Conservation (phyloP, 805 yeast species). For the Babjeviella inositovora region DNA sequence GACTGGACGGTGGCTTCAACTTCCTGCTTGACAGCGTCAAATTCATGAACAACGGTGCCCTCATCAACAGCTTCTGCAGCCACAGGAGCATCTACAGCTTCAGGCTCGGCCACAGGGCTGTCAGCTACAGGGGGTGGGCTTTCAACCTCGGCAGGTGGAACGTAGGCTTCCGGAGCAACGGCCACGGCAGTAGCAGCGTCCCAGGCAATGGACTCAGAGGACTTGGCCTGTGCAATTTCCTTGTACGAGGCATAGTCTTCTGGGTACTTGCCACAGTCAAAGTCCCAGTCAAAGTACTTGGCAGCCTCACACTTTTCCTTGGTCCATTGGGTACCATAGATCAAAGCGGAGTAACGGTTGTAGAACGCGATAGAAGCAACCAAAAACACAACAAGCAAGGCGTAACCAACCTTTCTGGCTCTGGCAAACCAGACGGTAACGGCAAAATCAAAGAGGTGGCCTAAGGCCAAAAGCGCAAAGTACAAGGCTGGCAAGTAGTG, state of each 20-base stretch:
- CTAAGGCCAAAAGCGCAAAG: constrained; percentile 67
- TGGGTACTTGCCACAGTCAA: constrained; percentile 52
- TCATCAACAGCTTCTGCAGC: constrained; percentile 6
- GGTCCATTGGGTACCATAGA: constrained; percentile 76
- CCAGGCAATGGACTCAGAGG: constrained; percentile 1
- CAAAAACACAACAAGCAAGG: constrained; percentile 28
- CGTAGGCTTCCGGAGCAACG: constrained; percentile 2
- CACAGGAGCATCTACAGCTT: constrained; percentile 1
- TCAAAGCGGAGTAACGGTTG: constrained; percentile 49
- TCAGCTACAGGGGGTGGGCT: constrained; percentile 4
- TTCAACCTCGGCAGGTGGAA: constrained; percentile 1
- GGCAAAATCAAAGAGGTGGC: constrained; percentile 45
- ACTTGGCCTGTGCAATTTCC: background rate
- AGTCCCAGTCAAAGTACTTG: constrained; percentile 71
- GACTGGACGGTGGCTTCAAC: constrained; percentile 2
- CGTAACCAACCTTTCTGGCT: constrained; percentile 27
- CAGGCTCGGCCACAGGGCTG: constrained; percentile 4
- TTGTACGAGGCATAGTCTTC: constrained; percentile 10
- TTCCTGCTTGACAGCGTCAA: constrained; percentile 1
- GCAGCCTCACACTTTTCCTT: constrained; percentile 43
- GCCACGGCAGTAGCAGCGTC: constrained; percentile 1
- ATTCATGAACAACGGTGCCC: constrained; percentile 1
- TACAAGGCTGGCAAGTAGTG: constrained; percentile 89
- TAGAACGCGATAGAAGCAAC: constrained; percentile 35
- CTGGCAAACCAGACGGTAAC: constrained; percentile 12